phyloP scores from a whole-genome alignment of 73 alveolate species.

The Loxodes magnus region DNA sequence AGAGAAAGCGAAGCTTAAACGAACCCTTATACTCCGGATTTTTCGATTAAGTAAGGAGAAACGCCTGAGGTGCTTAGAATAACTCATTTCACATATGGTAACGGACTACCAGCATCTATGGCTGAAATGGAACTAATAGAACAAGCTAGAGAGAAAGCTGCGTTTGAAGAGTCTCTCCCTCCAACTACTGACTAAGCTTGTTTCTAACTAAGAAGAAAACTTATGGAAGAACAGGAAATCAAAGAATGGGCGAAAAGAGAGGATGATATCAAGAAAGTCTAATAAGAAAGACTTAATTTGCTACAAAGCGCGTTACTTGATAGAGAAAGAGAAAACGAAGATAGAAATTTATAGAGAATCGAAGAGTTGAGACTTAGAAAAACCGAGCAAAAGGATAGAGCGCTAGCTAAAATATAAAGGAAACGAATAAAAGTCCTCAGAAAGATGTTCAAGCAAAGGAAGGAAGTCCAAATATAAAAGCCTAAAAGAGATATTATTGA shows the following conservation, averaged over 20 bases:
- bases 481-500: slow-evolving; percentile 85
- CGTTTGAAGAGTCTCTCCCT: slow-evolving; percentile 94
- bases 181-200: slow-evolving; percentile 97
- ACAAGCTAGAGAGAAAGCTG: slow-evolving; percentile 90
- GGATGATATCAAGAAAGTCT: slow-evolving; percentile 18
- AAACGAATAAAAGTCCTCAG: slow-evolving; percentile 89
- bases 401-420: slow-evolving; percentile 72
- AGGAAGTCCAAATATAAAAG: slow-evolving; percentile 68
- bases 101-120: slow-evolving; percentile 98
- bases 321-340: slow-evolving; percentile 78
- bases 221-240: slow-evolving; percentile 94
- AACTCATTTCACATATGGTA: slow-evolving; percentile 77
- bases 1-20: slow-evolving; percentile 97
- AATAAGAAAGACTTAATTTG: slow-evolving; percentile 70
- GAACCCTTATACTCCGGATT: slow-evolving; percentile 92
- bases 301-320: slow-evolving; percentile 74
- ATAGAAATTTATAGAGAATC: slow-evolving; percentile 67
- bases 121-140: slow-evolving; percentile 94
- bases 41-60: slow-evolving; percentile 66
- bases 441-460: slow-evolving; percentile 88
- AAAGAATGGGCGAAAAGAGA: slow-evolving; percentile 81
- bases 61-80: slow-evolving; percentile 89
- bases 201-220: slow-evolving; percentile 76
- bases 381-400: slow-evolving; percentile 75
- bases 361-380: slow-evolving; percentile 71